phyloP scores from a whole-genome alignment of 139 green algal genomes.

The Chlorella sp. region DNA sequence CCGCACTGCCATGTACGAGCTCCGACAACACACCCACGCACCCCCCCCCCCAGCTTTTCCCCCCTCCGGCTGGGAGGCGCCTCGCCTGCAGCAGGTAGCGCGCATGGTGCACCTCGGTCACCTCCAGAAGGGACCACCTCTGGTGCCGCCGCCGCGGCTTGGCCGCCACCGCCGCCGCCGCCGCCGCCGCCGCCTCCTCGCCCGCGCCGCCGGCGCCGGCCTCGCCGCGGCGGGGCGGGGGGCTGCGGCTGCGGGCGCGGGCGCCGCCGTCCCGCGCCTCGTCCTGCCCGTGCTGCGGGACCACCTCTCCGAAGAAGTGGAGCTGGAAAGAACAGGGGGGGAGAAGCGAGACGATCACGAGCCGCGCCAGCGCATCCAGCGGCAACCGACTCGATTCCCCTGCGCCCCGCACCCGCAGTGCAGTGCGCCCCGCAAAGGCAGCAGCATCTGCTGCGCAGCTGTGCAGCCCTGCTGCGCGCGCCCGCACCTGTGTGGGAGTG shows the following conservation, averaged over 20 bases:
- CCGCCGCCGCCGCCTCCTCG: background rate
- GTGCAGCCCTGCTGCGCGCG: too few relatives aligned
- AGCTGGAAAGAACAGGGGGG: too few relatives aligned
- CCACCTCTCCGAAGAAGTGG: conserved; percentile 9
- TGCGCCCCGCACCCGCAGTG: too few relatives aligned
- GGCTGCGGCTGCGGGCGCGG: too few relatives aligned
- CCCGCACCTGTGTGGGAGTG: conserved; percentile 26
- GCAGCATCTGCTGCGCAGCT: too few relatives aligned
- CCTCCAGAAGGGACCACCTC: conserved; percentile 21
- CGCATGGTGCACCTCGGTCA: conserved; percentile 57
- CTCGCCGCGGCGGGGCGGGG: background rate
- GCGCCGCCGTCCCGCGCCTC: too few relatives aligned
- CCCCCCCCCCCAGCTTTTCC: background rate
- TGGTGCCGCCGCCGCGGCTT: conserved; percentile 29
- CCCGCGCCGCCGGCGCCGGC: background rate
- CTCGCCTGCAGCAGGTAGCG: conserved; percentile 62
- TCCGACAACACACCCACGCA: background rate
- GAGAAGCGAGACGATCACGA: too few relatives aligned
- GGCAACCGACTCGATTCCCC: too few relatives aligned
- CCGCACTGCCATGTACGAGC: too few relatives aligned
- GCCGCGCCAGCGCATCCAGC: too few relatives aligned
- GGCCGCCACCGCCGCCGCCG: background rate
- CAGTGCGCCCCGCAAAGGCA: too few relatives aligned
- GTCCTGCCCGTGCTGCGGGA: too few relatives aligned
- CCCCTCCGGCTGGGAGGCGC: background rate